Evolutionary conservation across 345 rosid genomes (phyloP).

Genomic region (Mangifera indica): DNA sequence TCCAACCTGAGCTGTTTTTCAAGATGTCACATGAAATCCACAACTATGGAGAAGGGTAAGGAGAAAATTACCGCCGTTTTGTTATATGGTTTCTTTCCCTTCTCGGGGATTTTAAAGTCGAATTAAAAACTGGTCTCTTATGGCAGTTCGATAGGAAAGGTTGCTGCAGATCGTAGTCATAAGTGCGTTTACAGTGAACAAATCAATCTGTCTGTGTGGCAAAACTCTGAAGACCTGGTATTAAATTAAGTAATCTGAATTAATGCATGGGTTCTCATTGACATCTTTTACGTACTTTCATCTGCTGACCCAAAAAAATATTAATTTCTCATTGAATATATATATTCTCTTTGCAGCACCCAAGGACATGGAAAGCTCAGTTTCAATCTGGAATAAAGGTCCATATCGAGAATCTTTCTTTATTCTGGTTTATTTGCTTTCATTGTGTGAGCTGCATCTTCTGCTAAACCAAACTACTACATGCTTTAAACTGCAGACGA

Average conservation of each 20-base stretch:
- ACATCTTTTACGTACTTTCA: no score
- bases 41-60: constrained; percentile 15
- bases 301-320: neutral
- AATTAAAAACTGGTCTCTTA: neutral
- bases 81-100: neutral
- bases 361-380: constrained; percentile 17
- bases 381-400: constrained; percentile 19
- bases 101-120: neutral
- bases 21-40: constrained; percentile 20
- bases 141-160: constrained; percentile 16
- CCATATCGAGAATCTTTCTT: neutral
- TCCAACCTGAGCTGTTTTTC: constrained; percentile 13
- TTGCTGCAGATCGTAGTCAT: constrained; percentile 5
- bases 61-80: neutral
- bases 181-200: constrained; percentile 9
- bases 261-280: no score
- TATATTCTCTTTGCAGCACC: constrained; percentile 13
- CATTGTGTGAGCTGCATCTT: neutral
- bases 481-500: constrained; percentile 12
- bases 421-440: neutral
- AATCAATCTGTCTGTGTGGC: constrained; percentile 4
- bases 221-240: constrained; percentile 2
- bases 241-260: no score
- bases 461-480: neutral
- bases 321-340: neutral